Percentiles rank a stretch among this genome's conserved stretches.
These are phyloP conservation scores for Penicillium polonicum DNA, from an alignment of 2,329 filamentous ascomycete genomes.

Conservation along the genomic window DNA sequence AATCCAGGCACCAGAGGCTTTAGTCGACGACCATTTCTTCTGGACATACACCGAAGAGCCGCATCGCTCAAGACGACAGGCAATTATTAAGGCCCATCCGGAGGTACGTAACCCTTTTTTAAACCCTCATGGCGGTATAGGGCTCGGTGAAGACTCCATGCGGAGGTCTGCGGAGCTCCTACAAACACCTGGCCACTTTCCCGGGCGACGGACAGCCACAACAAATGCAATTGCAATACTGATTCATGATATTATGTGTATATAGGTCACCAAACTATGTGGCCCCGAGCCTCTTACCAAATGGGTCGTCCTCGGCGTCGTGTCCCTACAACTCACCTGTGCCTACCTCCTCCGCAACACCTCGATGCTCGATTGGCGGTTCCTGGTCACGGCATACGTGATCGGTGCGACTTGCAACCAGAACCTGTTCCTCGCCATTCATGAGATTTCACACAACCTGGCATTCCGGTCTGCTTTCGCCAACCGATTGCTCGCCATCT, in stretches of 20 bases:
- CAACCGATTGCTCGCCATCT: slow-evolving; percentile 84
- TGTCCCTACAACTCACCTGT: slow-evolving; percentile 74
- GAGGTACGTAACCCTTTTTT: slow-evolving; percentile 59
- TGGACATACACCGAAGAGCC: slow-evolving; percentile 99
- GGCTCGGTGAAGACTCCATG: not conserved
- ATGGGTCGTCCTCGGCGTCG: slow-evolving; percentile 82
- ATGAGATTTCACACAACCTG: slow-evolving; percentile 97
- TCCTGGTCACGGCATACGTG: slow-evolving; percentile 84
- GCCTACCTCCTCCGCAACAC: slow-evolving; percentile 76
- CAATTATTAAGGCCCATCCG: slow-evolving; percentile 97
- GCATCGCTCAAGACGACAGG: slow-evolving; percentile 82
- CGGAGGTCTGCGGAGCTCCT: slow-evolving; percentile 5
- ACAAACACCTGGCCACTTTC: slow-evolving; percentile 5
- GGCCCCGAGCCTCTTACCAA: slow-evolving; percentile 94
- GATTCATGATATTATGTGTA: slow-evolving; percentile 9
- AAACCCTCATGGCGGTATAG: not conserved
- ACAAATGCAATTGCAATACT: slow-evolving; percentile 13
- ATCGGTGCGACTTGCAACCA: slow-evolving; percentile 95
- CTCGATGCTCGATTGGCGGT: slow-evolving; percentile 76
- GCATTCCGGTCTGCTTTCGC: slow-evolving; percentile 78
- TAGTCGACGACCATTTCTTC: slow-evolving; percentile 69
- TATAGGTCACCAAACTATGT: slow-evolving; percentile 90
- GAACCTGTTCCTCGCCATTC: slow-evolving; percentile 96
- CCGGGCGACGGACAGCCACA: not conserved
- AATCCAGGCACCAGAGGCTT: slow-evolving; percentile 32